Evolutionary conservation across 768 basidiomycete species (phyloP).

Genomic region (Russula virescens): DNA sequence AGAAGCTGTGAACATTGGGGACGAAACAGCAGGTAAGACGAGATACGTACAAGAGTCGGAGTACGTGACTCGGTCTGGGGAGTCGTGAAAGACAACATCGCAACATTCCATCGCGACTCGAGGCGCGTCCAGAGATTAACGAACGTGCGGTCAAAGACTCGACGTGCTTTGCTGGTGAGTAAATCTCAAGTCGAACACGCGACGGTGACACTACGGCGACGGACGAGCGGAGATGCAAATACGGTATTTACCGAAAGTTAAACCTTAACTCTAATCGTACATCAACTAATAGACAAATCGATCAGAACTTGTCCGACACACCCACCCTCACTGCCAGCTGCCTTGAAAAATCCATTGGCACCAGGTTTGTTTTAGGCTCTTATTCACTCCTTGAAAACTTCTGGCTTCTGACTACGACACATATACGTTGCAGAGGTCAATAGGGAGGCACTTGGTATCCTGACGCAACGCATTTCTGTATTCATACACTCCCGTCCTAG

Average conservation of each 20-base stretch:
- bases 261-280: slow-evolving; percentile 23
- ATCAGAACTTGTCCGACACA: slow-evolving; percentile 12
- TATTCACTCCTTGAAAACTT: not conserved
- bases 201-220: no score
- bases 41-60: slow-evolving; percentile 20
- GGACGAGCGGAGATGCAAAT: not conserved
- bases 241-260: not conserved
- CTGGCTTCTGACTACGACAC: not conserved
- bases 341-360: slow-evolving; percentile 98
- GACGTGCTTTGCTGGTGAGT: not conserved
- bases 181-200: not conserved
- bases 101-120: slow-evolving; percentile 71
- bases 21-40: not conserved
- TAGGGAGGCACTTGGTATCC: slow-evolving; percentile 67
- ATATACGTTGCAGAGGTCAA: slow-evolving; percentile 66
- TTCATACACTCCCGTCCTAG: slow-evolving; percentile 13
- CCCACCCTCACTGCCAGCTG: slow-evolving; percentile 35
- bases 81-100: slow-evolving; percentile 49
- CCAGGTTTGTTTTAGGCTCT: slow-evolving; percentile 45
- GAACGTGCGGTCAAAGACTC: not conserved
- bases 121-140: not conserved
- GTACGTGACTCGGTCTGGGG: slow-evolving; percentile 38
- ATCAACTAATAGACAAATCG: not conserved
- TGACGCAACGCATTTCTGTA: slow-evolving; percentile 10
- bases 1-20: not conserved